Evolutionary conservation across 345 rosid genomes (phyloP), one percentile per base, ranked within the genome.

Genomic region (Camelina hispida): DNA sequence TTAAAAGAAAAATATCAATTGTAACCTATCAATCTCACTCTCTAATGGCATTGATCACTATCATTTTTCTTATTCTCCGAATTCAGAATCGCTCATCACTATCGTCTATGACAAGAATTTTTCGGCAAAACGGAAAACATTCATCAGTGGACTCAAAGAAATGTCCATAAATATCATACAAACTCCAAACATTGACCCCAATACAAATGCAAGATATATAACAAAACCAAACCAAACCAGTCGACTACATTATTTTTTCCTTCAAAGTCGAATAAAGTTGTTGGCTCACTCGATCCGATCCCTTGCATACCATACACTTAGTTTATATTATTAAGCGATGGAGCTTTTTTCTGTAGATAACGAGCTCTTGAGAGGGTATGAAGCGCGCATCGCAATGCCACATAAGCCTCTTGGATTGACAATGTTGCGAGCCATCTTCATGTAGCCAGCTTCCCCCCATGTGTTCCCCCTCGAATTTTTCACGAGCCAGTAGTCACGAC

Each of bases 391-490:
- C 2, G 94, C 94, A 32, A 93, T 93, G 13, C 94, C 98, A 83
- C 98, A 93, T 75, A 83, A 85, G 2, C 97, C 97, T 0, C 88
- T 68, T 2, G 81, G 68, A 23, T 69, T 59, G 4, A 20, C 79
- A 43, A 82, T 28, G 17, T 88, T 88, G 11, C 94, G 80, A 47
- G 80, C 91, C 88, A 93, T 82, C 75, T 77, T 89, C 28, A 93
- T 56, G 73, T 89, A 90, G 0, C 95, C 97, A 6, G 42, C n/a
- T 69, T 93, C 97, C 47, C 97, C 98, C 97, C 97, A 93, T 70
- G 79, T 76, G 1, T 2, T 3, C 1, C 95, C 95, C 93, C 98
- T 89, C 3, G 98, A 93, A 63, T 93, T 91, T 71, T 83, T 90
- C 73, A 85, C 92, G 4, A 93, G 85, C 98, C 97, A 93, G 54